Evolutionary conservation across 805 yeast species (phyloP).

Genomic region (Starmerella gropengiesseri): DNA sequence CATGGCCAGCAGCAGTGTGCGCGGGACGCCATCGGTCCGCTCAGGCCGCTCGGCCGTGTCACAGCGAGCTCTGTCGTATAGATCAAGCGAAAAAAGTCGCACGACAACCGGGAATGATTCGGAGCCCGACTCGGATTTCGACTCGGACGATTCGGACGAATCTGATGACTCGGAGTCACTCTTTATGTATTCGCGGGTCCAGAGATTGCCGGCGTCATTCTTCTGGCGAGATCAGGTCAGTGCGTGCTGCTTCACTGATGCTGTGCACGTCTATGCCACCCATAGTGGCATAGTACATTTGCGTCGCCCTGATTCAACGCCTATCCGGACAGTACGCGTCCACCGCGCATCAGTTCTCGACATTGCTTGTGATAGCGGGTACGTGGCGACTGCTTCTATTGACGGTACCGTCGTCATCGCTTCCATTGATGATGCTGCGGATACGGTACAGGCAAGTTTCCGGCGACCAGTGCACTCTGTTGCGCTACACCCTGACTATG

Average conservation of each 20-base stretch:
- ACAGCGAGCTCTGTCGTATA: background rate
- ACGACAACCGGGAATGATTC: background rate
- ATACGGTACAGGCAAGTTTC: slow-evolving; percentile 66
- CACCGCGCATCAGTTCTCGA: slow-evolving; percentile 77
- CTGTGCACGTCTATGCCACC: slow-evolving; percentile 69
- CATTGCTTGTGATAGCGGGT: slow-evolving; percentile 52
- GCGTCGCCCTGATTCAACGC: slow-evolving; percentile 45
- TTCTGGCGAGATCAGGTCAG: slow-evolving; percentile 72
- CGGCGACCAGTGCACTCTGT: slow-evolving; percentile 83
- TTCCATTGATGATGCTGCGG: slow-evolving; percentile 48
- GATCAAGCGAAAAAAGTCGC: background rate
- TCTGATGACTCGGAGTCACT: slow-evolving; percentile 34
- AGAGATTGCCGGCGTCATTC: slow-evolving; percentile 56
- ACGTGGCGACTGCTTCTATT: slow-evolving; percentile 79
- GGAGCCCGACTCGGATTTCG: slow-evolving; percentile 9
- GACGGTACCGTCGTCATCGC: slow-evolving; percentile 90
- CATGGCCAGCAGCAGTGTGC: slow-evolving; percentile 5
- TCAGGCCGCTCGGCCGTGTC: slow-evolving; percentile 2
- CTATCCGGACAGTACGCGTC: slow-evolving; percentile 65
- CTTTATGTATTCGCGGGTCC: slow-evolving; percentile 62
- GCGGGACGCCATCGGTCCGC: slow-evolving; percentile 5
- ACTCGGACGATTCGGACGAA: slow-evolving; percentile 27
- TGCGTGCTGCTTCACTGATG: slow-evolving; percentile 48
- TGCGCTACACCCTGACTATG: slow-evolving; percentile 62
- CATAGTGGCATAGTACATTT: slow-evolving; percentile 77